Conservation (phyloP, 1,139 yeast species). For the Suhomyces anneliseae region DNA sequence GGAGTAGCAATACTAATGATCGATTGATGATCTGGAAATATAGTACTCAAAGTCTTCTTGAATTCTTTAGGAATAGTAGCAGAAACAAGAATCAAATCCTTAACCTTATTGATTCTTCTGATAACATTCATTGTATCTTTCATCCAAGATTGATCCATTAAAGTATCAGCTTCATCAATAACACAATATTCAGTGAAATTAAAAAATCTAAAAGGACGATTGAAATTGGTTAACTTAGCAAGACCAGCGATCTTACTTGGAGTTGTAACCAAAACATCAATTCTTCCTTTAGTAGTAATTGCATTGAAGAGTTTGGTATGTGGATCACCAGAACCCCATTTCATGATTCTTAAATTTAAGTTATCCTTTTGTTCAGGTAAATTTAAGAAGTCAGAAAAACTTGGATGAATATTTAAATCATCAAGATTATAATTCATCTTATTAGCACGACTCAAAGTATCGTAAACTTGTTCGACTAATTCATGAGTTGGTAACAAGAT, state of each 20-base stretch:
- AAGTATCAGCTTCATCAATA: conserved; percentile 94
- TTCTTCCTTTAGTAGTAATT: conserved; percentile 44
- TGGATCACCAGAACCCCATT: conserved; percentile 58
- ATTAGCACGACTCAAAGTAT: conserved; percentile 47
- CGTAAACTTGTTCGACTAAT: conserved; percentile 75
- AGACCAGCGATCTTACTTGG: conserved; percentile 65
- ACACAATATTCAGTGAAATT: conserved; percentile 59
- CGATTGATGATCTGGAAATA: conserved; percentile 63
- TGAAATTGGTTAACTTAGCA: conserved; percentile 42
- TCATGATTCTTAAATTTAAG: conserved; percentile 48
- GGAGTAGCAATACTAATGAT: conserved; percentile 71
- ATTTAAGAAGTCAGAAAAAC: conserved; percentile 25
- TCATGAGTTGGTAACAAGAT: conserved; percentile 88
- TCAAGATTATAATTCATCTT: conserved; percentile 23
- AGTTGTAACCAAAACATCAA: conserved; percentile 82
- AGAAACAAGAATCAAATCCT: conserved; percentile 73
- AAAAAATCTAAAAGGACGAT: conserved; percentile 49
- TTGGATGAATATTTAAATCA: conserved; percentile 17
- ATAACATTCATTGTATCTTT: conserved; percentile 64
- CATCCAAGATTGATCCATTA: conserved; percentile 81
- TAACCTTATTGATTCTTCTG: conserved; percentile 51
- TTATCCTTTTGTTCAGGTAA: conserved; percentile 25
- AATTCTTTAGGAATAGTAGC: conserved; percentile 89
- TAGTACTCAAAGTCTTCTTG: conserved; percentile 55
- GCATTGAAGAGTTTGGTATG: conserved; percentile 51